Evolutionary conservation across 352 stramenopile species (phyloP).

Genomic region (Phytophthora hibernalis): DNA sequence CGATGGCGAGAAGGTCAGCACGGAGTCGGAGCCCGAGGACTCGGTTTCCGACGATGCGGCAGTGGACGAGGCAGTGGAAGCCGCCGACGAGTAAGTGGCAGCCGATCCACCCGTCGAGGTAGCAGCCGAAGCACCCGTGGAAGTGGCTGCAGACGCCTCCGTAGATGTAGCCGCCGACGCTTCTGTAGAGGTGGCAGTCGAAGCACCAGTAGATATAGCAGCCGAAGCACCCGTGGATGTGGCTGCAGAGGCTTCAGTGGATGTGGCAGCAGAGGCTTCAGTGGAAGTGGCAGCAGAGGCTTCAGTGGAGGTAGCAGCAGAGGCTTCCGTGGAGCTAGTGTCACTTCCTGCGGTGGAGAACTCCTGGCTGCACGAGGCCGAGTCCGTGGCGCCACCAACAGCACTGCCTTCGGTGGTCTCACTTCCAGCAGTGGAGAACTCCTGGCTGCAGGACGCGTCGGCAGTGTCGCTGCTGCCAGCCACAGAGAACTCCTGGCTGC

Average conservation of each 20-base stretch:
- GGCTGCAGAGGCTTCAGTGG: not conserved
- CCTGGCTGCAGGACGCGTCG: slow-evolving; percentile 31
- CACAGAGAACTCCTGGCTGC: slow-evolving; percentile 39
- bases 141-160: slow-evolving; percentile 1
- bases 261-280: slow-evolving; percentile 7
- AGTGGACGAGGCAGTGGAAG: slow-evolving; percentile 15
- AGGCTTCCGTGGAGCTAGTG: not conserved
- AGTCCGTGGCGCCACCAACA: slow-evolving; percentile 12
- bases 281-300: slow-evolving; percentile 11
- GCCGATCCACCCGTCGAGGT: slow-evolving; percentile 1
- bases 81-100: slow-evolving; percentile 14
- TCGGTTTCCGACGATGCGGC: slow-evolving; percentile 15
- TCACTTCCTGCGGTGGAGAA: slow-evolving; percentile 28
- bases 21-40: slow-evolving; percentile 21
- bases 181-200: not conserved
- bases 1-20: slow-evolving; percentile 49
- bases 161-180: not conserved
- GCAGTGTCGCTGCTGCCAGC: slow-evolving; percentile 33
- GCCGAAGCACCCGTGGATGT: slow-evolving; percentile 5
- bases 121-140: slow-evolving; percentile 1
- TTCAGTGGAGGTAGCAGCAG: not conserved
- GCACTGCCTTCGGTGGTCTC: not conserved
- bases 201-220: not conserved
- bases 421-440: slow-evolving; percentile 30
- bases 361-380: slow-evolving; percentile 43